A percentile compares a stretch with the other conserved stretches of the same genome.
Evolutionary conservation across 169 alveolate genomes (phyloP).

Genomic region (Cyclospora cayetanensis): DNA sequence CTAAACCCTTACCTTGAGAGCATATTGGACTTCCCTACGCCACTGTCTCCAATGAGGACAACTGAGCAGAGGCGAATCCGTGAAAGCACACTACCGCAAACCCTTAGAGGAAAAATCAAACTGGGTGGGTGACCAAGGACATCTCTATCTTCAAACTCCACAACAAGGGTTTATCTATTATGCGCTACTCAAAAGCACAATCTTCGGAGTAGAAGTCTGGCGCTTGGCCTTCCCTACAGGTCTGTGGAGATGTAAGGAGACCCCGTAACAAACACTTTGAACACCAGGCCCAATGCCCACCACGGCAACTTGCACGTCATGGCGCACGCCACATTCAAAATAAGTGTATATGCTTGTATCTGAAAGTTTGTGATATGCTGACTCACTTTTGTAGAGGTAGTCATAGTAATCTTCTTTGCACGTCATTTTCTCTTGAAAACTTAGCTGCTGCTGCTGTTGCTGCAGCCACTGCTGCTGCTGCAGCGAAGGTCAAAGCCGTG

Average conservation of each 20-base stretch:
- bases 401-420: constrained; percentile 78
- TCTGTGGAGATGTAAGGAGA: no score
- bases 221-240: no score
- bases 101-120: no score
- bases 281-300: no score
- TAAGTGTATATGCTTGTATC: no score
- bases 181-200: no score
- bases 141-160: background rate
- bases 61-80: constrained; percentile 29
- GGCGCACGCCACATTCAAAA: no score
- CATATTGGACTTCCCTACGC: constrained; percentile 96
- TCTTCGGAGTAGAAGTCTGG: no score
- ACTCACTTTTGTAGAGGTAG: constrained; percentile 75
- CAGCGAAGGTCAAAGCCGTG: background rate
- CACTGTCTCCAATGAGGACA: constrained; percentile 91
- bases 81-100: background rate
- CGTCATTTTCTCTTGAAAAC: constrained; percentile 49
- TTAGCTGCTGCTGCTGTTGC: constrained; percentile 18
- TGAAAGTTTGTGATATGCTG: background rate
- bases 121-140: background rate
- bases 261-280: no score
- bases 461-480: no score
- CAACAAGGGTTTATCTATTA: no score
- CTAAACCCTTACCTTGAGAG: constrained; percentile 84
- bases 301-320: no score